Evolutionary conservation across 345 rosid species (phyloP), one percentile per base, ranked within the genome.

Genomic region (Cardamine chenopodiifolia): DNA sequence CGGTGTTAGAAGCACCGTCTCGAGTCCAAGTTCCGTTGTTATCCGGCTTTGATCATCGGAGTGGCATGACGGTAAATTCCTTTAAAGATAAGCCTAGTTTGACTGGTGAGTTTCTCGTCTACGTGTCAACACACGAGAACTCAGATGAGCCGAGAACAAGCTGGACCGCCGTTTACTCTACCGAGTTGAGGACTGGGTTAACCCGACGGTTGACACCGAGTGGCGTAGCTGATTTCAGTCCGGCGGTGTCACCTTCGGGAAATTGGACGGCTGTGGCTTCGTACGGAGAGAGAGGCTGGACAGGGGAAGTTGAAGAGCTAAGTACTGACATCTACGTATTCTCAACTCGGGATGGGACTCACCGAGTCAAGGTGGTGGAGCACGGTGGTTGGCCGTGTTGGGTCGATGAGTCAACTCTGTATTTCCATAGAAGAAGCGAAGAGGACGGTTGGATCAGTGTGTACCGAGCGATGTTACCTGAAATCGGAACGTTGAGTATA

Each of bases 381-480:
- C 90, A 86, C 76, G 97, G 96, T 47, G 98, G 94, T 0, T 93
- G 98, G 98, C 96, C 97, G 59, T 77, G 87, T 78, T 91, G 94
- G 98, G 87, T 85, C 5, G 94, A 93, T 74, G 93, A 91, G 8
- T 81, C 78, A 4, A 90, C 94, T 9, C 62, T 93, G 1, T 93
- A 78, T 65, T 91, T 93, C 72, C 98, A 91, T 49, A 79, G 88
- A 57, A 83, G 85, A 77, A 89, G 91, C 66, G 80, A 78, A 31
- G 78, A 68, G 9, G 89, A 85, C 6, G 91, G 78, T 0, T 93
- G 97, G 96, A 89, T 90, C 53, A 93, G 98, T 5, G 88, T 93
- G 7, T 88, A 89, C 80, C 79, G 61, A 73, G 97, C 88, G 0
- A 47, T 68, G 19, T 44, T 91, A 13, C 87, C 91, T 50, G 57